phyloP scores from a whole-genome alignment of 139 green algal genomes.

The Trebouxia sp. region DNA sequence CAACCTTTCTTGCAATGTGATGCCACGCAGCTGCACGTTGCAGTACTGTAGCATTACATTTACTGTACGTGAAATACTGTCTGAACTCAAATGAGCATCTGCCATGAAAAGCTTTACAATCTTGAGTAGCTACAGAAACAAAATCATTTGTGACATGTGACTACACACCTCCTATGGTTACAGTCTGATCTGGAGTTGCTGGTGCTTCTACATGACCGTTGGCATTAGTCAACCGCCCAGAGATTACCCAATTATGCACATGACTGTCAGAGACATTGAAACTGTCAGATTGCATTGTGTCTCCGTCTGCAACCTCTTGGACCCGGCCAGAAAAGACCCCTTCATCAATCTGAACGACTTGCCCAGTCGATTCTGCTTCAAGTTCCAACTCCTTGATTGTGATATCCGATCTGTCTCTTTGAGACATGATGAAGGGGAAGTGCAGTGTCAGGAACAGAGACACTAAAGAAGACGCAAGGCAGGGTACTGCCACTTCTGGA shows the following conservation, averaged over 20 bases:
- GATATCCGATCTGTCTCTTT: constrained; percentile 43
- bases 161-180: neutral
- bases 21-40: too few species aligned
- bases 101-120: neutral
- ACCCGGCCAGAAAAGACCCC: neutral
- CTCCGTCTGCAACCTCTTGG: neutral
- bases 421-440: constrained; percentile 48
- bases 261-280: neutral
- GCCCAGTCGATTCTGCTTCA: neutral
- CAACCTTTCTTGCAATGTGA: too few species aligned
- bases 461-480: constrained; percentile 38
- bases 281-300: neutral
- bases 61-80: too few species aligned
- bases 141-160: neutral
- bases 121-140: neutral
- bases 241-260: constrained; percentile 22
- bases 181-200: neutral
- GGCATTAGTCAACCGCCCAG: constrained; percentile 16
- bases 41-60: too few species aligned
- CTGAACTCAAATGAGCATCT: too few species aligned
- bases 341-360: neutral
- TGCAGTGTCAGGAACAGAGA: constrained; percentile 47
- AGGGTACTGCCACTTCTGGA: constrained; percentile 37
- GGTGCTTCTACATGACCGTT: constrained; percentile 21
- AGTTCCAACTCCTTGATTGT: constrained; percentile 23